Evolutionary conservation across 2,329 filamentous ascomycete species (phyloP), one percentile per base, ranked within the genome.

Genomic region (Alternaria brassicae): DNA sequence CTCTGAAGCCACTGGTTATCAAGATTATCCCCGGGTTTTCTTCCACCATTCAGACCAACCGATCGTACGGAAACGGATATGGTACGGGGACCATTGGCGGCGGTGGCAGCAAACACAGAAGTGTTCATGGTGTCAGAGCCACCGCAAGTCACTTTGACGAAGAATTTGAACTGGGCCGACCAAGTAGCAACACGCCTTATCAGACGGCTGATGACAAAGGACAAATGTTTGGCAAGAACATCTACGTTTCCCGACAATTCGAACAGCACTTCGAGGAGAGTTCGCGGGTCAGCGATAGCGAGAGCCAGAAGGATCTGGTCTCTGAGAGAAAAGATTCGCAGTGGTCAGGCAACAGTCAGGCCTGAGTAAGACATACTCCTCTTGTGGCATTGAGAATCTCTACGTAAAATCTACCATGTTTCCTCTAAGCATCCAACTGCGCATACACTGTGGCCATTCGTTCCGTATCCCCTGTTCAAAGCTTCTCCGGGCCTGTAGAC

Each of bases 1-100:
- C 72, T 6, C 67, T 75, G 6, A 74, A 73, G 49, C 72, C 72
- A 0, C 56, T 75, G 9, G 27, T 73, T 15, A 63, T 69, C 48
- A 66, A 40, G 10, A 56, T 72, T 23, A 53, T 70, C 27, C 71
- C 71, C 12, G 59, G 48, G 6, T 72, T 73, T 49, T 63, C 65
- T 1, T 60, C 60, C 9, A 58, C 58, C 3, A n/a, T 34, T 19
- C 21, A 58, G 2, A 50, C 59, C 34, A 66, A 57, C 23, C 56
- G 60, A 25, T 52, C 57, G 28, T 62, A 61, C n/a, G 56, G 60
- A 3, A 44, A 28, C 4, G 56, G 60, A 3, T 41, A 28, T 5
- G 48, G 30, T 6, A 45, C 34, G 15, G 68, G 53, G 1, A 48
- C 44, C 36, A 39, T 39, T 39, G 36, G 36, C 9, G 60, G 41